Evolutionary conservation across 2,329 filamentous ascomycete genomes (phyloP).

Genomic region (Penicillium sp.): DNA sequence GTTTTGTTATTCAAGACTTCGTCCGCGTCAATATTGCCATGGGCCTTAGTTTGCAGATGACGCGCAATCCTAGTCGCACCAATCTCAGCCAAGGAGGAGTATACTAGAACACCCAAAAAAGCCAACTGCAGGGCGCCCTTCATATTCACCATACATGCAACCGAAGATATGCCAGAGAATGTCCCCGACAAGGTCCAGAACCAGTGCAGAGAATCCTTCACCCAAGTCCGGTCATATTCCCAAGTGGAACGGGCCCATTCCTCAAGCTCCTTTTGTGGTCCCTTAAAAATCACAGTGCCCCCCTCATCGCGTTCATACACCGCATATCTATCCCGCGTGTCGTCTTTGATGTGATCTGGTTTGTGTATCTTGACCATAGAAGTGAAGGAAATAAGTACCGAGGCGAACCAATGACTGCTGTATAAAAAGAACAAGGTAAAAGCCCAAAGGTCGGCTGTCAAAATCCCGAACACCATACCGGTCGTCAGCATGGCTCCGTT

Average conservation of each 20-base stretch:
- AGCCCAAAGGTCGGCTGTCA: slow-evolving; percentile 32
- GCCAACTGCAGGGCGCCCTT: slow-evolving; percentile 29
- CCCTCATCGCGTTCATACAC: slow-evolving; percentile 33
- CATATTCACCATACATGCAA: slow-evolving; percentile 40
- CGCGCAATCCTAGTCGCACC: neutral
- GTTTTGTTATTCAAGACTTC: neutral
- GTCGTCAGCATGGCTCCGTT: slow-evolving; percentile 27
- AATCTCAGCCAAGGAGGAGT: neutral
- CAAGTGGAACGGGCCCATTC: slow-evolving; percentile 31
- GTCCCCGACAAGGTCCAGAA: slow-evolving; percentile 29
- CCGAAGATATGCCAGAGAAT: slow-evolving; percentile 26
- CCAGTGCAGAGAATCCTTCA: slow-evolving; percentile 28
- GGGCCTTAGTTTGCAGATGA: neutral
- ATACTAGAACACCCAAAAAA: slow-evolving; percentile 29
- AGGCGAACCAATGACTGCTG: slow-evolving; percentile 29
- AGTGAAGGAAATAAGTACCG: slow-evolving; percentile 24
- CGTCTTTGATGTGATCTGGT: neutral
- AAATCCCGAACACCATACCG: slow-evolving; percentile 25
- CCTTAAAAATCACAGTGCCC: slow-evolving; percentile 36
- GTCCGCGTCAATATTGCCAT: neutral
- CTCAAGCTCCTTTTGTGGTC: slow-evolving; percentile 28
- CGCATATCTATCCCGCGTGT: slow-evolving; percentile 23
- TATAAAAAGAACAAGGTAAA: slow-evolving; percentile 31
- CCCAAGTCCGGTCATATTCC: slow-evolving; percentile 23
- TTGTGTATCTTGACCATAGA: slow-evolving; percentile 23